Base-by-base conservation (phyloP, 2,329 filamentous ascomycete species). In the Ophiostoma populinum region DNA sequence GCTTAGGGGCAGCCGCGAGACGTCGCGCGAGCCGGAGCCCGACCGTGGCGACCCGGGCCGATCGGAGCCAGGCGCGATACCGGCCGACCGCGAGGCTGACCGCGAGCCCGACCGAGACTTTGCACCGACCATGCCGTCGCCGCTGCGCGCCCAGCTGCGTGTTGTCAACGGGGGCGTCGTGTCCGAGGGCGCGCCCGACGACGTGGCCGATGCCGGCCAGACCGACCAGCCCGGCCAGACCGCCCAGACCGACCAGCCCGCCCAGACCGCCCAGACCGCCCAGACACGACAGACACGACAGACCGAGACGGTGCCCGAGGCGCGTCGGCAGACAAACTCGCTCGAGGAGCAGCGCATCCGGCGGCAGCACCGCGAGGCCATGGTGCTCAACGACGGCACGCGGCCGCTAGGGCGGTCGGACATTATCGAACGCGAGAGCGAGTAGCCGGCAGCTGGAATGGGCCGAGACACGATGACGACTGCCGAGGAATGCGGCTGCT, bases 371-470 rank as follows among this genome's bases (percentile, higher is more conserved):
- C 67, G 85, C 44, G 83, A 93, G 57, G 85, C 83, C 5, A 86
- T 94, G 70, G 85, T 94, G 15, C 61, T 93, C 38, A 87, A 85
- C 47, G 83, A 92, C 48, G 80, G 81, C n/a, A 81, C 71, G 16
- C 66, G 76, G 21, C 78, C 80, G 2, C 53, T 92, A 29, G 73
- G 69, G 4, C 69, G 73, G 42, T 71, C 72, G 29, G 80, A 92
- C 50, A 92, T 93, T 24, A 81, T 86, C 35, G 76, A 90, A 52
- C 59, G 70, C 41, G 65, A 63, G 24, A 57, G 63, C 30, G 57
- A 58, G 31, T 59, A 36, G 41, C 15, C 8, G 4, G 13, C n/a
- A n/a, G n/a, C n/a, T n/a, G n/a, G n/a, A n/a, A n/a, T n/a, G n/a
- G n/a, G n/a, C n/a, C n/a, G n/a, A n/a, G n/a, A n/a, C n/a, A n/a